Percentiles rank a stretch among this genome's conserved stretches.
These are phyloP conservation scores for Psilocybe cyanescens DNA, from an alignment of 768 basidiomycete genomes.

Conservation along the genomic window DNA sequence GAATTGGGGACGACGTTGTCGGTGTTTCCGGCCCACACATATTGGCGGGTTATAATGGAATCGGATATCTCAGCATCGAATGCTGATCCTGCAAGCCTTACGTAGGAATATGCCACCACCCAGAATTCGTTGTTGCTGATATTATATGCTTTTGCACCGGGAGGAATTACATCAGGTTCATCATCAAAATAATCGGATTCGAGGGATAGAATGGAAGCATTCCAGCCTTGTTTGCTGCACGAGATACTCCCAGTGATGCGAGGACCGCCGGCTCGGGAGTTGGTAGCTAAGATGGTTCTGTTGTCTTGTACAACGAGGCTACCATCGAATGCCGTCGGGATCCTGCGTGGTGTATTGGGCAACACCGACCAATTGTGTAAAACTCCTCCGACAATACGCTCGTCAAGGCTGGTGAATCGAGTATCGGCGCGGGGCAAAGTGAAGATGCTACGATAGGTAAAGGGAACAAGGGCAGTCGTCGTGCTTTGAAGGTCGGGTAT, in stretches of 20 bases:
- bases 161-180: not conserved
- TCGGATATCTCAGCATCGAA: not conserved
- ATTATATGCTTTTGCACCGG: not conserved
- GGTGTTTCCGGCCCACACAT: constrained; percentile 3
- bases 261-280: not conserved
- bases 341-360: not conserved
- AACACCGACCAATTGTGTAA: not conserved
- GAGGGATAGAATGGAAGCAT: not conserved
- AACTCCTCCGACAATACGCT: too few species aligned
- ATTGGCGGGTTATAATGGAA: not conserved
- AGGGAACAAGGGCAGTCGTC: not conserved
- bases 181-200: not conserved
- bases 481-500: not conserved
- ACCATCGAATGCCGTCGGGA: not conserved
- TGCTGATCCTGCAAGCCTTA: not conserved
- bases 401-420: not conserved
- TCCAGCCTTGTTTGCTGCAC: constrained; percentile 1
- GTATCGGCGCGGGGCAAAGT: not conserved
- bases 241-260: not conserved
- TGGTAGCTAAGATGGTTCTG: not conserved
- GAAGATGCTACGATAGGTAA: not conserved
- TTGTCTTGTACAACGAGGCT: constrained; percentile 3
- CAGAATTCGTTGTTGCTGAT: not conserved
- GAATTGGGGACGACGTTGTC: not conserved
- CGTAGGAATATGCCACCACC: not conserved